Percentiles rank a stretch among this genome's conserved stretches.
These are phyloP conservation scores for Aspergillus nidulans DNA, from an alignment of 495 filamentous ascomycete species.

Conservation along the genomic window DNA sequence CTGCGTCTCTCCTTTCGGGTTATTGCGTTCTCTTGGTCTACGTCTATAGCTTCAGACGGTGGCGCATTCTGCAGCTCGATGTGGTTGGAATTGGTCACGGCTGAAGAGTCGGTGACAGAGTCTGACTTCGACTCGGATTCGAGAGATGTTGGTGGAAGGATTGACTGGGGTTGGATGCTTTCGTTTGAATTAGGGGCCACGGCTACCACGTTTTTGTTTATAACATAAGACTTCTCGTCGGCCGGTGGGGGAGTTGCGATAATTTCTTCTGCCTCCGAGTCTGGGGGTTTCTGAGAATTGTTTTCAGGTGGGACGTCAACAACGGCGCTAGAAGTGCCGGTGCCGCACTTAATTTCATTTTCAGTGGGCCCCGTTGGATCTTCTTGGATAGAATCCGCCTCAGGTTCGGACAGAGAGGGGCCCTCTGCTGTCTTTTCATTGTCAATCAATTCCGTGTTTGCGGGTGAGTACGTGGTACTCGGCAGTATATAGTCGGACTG, in stretches of 20 bases:
- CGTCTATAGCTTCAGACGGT: conserved; percentile 19
- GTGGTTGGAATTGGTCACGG: conserved; percentile 8
- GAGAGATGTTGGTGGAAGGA: conserved; percentile 20
- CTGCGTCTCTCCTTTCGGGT: conserved; percentile 44
- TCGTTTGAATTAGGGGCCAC: conserved; percentile 8
- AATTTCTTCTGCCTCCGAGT: conserved; percentile 26
- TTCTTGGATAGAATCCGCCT: conserved; percentile 22
- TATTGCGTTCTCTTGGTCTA: conserved; percentile 14
- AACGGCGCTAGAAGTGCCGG: conserved; percentile 33
- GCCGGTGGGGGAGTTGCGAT: conserved; percentile 20
- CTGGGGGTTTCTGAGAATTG: conserved; percentile 24
- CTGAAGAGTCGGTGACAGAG: conserved; percentile 18
- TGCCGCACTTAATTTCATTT: conserved; percentile 30
- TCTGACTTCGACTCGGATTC: conserved; percentile 16
- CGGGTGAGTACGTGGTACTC: conserved; percentile 6
- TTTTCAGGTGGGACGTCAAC: conserved; percentile 31
- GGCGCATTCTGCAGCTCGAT: conserved; percentile 16
- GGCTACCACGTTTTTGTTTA: conserved; percentile 18
- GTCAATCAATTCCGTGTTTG: background rate
- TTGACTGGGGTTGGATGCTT: conserved; percentile 14
- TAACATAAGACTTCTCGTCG: conserved; percentile 14
- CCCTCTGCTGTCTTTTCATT: conserved; percentile 13
- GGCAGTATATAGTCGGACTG: conserved; percentile 19
- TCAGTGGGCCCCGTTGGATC: conserved; percentile 23
- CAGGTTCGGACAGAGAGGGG: conserved; percentile 23